phyloP scores from a whole-genome alignment of 805 yeast genomes.

The Yamadazyma takamatsuzukensis region DNA sequence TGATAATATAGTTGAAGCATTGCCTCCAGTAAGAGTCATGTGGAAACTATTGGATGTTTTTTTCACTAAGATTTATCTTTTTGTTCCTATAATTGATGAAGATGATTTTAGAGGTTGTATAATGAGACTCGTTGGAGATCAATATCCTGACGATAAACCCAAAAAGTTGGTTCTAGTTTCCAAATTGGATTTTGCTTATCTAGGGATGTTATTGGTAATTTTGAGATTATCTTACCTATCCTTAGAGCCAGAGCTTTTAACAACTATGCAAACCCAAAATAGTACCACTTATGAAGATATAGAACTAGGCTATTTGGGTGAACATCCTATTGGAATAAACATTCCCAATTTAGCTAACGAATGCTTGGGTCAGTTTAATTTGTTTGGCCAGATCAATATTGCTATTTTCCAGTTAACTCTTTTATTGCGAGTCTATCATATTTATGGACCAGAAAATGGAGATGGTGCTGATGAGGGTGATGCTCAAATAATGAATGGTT shows the following conservation, averaged over 20 bases:
- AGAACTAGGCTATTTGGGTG: too few relatives aligned
- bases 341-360: slow-evolving; percentile 27
- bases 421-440: slow-evolving; percentile 48
- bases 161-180: slow-evolving; percentile 24
- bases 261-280: too few relatives aligned
- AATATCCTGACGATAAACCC: slow-evolving; percentile 19
- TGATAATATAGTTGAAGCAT: slow-evolving; percentile 15
- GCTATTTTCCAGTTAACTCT: slow-evolving; percentile 51
- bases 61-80: slow-evolving; percentile 42
- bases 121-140: slow-evolving; percentile 28
- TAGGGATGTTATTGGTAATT: slow-evolving; percentile 38
- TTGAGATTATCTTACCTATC: slow-evolving; percentile 41
- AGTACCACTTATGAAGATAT: too few relatives aligned
- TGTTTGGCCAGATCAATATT: slow-evolving; percentile 39
- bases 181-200: slow-evolving; percentile 33
- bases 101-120: slow-evolving; percentile 26
- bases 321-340: slow-evolving; percentile 28
- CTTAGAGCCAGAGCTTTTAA: too few relatives aligned
- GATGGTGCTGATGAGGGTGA: slow-evolving; percentile 59
- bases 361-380: slow-evolving; percentile 32
- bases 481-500: slow-evolving; percentile 45
- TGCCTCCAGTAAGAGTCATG: slow-evolving; percentile 54
- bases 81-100: slow-evolving; percentile 44
- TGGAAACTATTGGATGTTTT: slow-evolving; percentile 53
- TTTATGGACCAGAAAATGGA: slow-evolving; percentile 50